A percentile compares a stretch with the other conserved stretches of the same genome.
Conservation (phyloP, 768 basidiomycete genomes). For the Naganishia kalamii region DNA sequence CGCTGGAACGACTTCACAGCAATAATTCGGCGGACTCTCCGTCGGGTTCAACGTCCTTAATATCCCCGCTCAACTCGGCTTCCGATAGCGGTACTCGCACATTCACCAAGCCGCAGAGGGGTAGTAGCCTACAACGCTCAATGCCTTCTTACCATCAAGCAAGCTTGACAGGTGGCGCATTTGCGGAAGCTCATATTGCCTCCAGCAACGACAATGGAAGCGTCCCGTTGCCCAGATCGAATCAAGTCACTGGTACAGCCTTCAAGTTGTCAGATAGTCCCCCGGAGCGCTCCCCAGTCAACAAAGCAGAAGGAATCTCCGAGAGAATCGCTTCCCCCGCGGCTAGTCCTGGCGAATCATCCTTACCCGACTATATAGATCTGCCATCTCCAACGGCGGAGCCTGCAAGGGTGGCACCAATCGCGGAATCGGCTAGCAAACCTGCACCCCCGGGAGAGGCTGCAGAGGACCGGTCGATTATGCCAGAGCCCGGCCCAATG, state of each 20-base stretch:
- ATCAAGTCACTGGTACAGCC: conserved; percentile 45
- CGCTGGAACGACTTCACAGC: conserved; percentile 64
- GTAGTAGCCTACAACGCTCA: neutral
- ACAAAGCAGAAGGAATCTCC: neutral
- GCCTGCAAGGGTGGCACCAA: conserved; percentile 9
- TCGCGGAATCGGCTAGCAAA: no score
- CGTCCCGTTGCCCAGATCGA: conserved; percentile 28
- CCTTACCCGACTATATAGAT: conserved; percentile 19
- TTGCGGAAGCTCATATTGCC: conserved; percentile 19
- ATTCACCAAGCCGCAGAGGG: neutral
- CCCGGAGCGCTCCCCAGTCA: neutral
- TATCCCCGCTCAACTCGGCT: neutral
- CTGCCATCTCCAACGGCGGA: conserved; percentile 15
- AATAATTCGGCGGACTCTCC: conserved; percentile 18
- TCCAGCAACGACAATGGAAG: neutral
- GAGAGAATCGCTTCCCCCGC: neutral
- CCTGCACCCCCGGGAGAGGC: neutral
- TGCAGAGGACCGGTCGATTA: neutral
- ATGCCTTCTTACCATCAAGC: conserved; percentile 19
- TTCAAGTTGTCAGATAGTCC: conserved; percentile 27
- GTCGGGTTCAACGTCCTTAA: neutral
- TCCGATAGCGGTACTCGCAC: neutral
- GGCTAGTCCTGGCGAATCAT: neutral
- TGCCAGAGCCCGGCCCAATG: neutral
- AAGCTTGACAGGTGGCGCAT: conserved; percentile 37